phyloP scores from a whole-genome alignment of 164 flowering plant species.

The Piper betle region DNA sequence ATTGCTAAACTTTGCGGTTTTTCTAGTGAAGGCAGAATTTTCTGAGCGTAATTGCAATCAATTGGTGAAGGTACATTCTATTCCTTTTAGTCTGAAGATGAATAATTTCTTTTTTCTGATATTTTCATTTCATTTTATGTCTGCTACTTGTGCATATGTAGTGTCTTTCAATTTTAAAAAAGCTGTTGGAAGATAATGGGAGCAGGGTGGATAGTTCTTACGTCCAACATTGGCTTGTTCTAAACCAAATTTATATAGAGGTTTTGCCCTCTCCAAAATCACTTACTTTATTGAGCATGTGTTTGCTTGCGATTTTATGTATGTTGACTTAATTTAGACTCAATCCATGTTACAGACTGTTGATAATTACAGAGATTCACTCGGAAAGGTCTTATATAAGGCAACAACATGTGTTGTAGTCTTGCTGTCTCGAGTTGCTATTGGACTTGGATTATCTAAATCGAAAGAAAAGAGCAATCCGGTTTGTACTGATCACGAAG shows the following conservation, averaged over 20 bases:
- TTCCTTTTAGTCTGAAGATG: too few species aligned
- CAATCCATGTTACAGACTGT: conserved; percentile 39
- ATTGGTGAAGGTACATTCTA: conserved; percentile 44
- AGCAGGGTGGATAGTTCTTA: conserved; percentile 31
- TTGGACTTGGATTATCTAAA: conserved; percentile 31
- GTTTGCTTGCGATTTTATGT: neutral
- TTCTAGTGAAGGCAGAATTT: conserved; percentile 23
- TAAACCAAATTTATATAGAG: conserved; percentile 57
- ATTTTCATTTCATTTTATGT: neutral
- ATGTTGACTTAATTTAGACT: neutral
- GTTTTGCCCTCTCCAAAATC: conserved; percentile 21
- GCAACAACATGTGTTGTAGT: conserved; percentile 56
- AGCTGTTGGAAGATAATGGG: conserved; percentile 42
- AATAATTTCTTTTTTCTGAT: neutral
- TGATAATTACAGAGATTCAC: conserved; percentile 35
- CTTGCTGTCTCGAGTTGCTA: conserved; percentile 41
- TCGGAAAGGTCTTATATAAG: conserved; percentile 57
- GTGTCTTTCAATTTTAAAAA: conserved; percentile 57
- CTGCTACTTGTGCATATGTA: conserved; percentile 16
- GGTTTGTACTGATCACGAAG: conserved; percentile 11
- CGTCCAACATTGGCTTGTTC: conserved; percentile 58
- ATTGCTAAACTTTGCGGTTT: conserved; percentile 41
- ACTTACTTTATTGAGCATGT: neutral
- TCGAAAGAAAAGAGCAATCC: conserved; percentile 21
- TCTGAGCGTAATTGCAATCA: conserved; percentile 34